These are phyloP conservation scores for Penicillium crustosum DNA, from an alignment of 2,329 filamentous ascomycete genomes.

Conservation along the genomic window DNA sequence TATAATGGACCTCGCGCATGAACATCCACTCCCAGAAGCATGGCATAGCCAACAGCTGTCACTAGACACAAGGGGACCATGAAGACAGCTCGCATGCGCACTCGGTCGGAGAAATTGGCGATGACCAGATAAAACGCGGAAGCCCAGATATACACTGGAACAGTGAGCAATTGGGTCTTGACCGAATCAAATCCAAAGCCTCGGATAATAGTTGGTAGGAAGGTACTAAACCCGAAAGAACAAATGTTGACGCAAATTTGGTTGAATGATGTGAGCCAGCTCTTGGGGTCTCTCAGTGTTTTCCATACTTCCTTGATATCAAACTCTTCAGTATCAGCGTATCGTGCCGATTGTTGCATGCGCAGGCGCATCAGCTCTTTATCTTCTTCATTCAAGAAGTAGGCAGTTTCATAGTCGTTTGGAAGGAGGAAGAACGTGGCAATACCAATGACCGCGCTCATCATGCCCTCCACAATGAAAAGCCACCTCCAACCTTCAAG, in stretches of 20 bases:
- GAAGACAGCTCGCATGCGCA: conserved; percentile 14
- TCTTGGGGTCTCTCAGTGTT: conserved; percentile 14
- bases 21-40: conserved; percentile 14
- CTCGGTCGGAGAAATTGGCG: conserved; percentile 13
- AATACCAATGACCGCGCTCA: conserved; percentile 40
- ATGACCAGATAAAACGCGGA: conserved; percentile 13
- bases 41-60: conserved; percentile 13
- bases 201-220: conserved; percentile 52
- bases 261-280: conserved; percentile 34
- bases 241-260: conserved; percentile 48
- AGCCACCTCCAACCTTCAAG: conserved; percentile 46
- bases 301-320: conserved; percentile 21
- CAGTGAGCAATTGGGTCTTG: conserved; percentile 25
- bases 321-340: conserved; percentile 47
- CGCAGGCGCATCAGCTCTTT: conserved; percentile 48
- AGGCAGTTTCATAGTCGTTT: conserved; percentile 44
- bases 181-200: conserved; percentile 48
- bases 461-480: conserved; percentile 47
- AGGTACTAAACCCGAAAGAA: conserved; percentile 53
- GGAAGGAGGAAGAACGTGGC: conserved; percentile 47
- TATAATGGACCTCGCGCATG: conserved; percentile 11
- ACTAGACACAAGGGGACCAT: conserved; percentile 15
- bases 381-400: conserved; percentile 47
- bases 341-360: conserved; percentile 39
- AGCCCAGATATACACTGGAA: conserved; percentile 19